Evolutionary conservation across 2,329 filamentous ascomycete genomes (phyloP).

Genomic region (Claviceps sp.): DNA sequence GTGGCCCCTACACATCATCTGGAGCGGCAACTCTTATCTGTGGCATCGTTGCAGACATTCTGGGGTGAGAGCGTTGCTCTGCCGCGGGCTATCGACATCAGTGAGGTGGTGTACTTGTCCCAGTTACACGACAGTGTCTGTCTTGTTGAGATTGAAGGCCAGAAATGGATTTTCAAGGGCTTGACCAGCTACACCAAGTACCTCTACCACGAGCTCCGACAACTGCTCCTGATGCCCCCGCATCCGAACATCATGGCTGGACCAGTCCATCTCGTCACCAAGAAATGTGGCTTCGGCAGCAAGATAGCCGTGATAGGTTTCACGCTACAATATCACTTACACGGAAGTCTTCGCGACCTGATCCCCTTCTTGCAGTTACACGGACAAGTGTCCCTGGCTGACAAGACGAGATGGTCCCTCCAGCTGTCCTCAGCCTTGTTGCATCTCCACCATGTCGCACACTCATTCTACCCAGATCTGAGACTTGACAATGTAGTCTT

Average conservation of each 20-base stretch:
- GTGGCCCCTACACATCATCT: constrained; percentile 38
- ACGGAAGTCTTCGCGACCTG: constrained; percentile 42
- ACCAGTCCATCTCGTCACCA: constrained; percentile 41
- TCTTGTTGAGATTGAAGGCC: constrained; percentile 30
- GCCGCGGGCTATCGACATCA: constrained; percentile 35
- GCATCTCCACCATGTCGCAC: constrained; percentile 32
- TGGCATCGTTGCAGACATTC: constrained; percentile 24
- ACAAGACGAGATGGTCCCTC: constrained; percentile 39
- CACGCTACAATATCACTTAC: constrained; percentile 37
- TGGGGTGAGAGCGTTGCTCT: constrained; percentile 30
- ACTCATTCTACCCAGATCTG: constrained; percentile 43
- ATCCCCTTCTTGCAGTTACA: constrained; percentile 38
- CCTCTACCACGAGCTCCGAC: constrained; percentile 46
- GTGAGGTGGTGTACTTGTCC: constrained; percentile 32
- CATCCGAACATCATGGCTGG: constrained; percentile 39
- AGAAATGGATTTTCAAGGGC: constrained; percentile 42
- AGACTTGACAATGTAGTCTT: constrained; percentile 47
- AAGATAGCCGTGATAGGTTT: constrained; percentile 45
- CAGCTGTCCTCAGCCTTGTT: constrained; percentile 38
- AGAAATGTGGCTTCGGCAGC: constrained; percentile 40
- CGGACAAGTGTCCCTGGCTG: constrained; percentile 24
- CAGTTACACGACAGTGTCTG: constrained; percentile 48
- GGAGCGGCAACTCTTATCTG: constrained; percentile 37
- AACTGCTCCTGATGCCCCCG: constrained; percentile 36
- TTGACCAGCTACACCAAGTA: constrained; percentile 44